Evolutionary conservation across 441 rosid species (phyloP).

Genomic region (Pelargonium myrrhifolium): DNA sequence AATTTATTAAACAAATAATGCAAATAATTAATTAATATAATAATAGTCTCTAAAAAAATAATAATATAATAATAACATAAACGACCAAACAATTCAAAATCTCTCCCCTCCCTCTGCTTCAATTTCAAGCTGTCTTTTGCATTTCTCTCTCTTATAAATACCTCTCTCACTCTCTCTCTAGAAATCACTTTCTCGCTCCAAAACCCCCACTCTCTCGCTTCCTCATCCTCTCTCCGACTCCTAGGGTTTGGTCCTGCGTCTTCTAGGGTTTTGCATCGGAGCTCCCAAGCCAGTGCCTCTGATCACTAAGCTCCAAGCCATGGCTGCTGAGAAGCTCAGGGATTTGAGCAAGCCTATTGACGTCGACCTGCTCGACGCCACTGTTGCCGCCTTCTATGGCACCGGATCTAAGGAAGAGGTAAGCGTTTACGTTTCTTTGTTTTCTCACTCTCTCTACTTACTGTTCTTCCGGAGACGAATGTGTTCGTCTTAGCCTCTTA

Average conservation of each 20-base stretch:
- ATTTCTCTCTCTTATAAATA: conserved; percentile 20
- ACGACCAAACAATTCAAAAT: conserved; percentile 24
- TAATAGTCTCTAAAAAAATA: too few species aligned
- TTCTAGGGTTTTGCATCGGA: conserved; percentile 32
- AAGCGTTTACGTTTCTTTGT: conserved; percentile 16
- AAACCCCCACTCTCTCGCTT: conserved; percentile 12
- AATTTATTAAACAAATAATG: too few species aligned
- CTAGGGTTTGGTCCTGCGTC: conserved; percentile 36
- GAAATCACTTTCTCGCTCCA: conserved; percentile 25
- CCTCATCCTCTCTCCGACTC: conserved; percentile 22
- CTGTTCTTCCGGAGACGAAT: not conserved
- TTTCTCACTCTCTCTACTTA: not conserved
- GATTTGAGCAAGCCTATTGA: conserved; percentile 97
- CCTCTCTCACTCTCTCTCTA: conserved; percentile 6
- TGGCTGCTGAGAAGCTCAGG: conserved; percentile 96
- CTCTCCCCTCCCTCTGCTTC: conserved; percentile 50
- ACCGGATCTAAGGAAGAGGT: conserved; percentile 99
- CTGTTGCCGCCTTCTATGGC: conserved; percentile 98
- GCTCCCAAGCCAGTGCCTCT: conserved; percentile 2
- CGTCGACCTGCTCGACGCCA: conserved; percentile 87
- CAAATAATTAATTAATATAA: too few species aligned
- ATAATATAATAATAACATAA: not conserved
- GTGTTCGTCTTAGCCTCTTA: not conserved
- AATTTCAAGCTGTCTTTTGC: conserved; percentile 54
- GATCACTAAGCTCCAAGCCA: conserved; percentile 1